Evolutionary conservation across 1,284 basidiomycete genomes (phyloP), one percentile per base, ranked within the genome.

Genomic region (Singerocomus inundabilis): DNA sequence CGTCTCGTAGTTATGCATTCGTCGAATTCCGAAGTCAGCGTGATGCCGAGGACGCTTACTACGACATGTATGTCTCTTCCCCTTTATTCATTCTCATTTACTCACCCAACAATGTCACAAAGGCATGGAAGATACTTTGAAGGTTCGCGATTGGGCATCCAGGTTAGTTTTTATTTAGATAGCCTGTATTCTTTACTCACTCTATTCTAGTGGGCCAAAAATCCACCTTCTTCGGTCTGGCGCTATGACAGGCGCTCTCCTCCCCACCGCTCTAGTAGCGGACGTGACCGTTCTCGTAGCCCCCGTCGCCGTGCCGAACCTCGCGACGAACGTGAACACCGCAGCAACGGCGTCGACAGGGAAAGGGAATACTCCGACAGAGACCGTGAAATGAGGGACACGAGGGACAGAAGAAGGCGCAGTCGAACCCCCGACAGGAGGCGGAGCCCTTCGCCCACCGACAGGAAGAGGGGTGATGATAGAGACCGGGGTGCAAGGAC

Each of bases 91-190:
- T 29, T 40, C 21, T 40, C 44, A 31, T 44, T 30, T 48, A 38
- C 54, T 56, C 34, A 58, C 15, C 5, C 35, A 26, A n/a, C 38
- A 18, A 21, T 37, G 37, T 41, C 43, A 33, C 42, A 43, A 56
- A 93, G 91, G 91, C 91, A 93, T 68, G 89, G 88, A 49, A 77
- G 87, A 57, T 72, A 79, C 63, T 91, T 94, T 64, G 91, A 94
- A 68, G 91, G 91, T 24, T 78, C 80, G 48, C 83, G 89, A 26
- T 71, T 93, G 69, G 86, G 88, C 63, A 88, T 93, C 59, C 88
- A 91, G 75, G 88, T 85, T 54, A 44, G 77, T 62, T 18, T 44
- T 33, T 16, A 11, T 37, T 29, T 40, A 7, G 12, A 21, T 4
- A 25, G 15, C 44, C 10, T 0, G 1, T 30, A 39, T 12, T 48